Conservation (phyloP, 495 filamentous ascomycete species). For the Penicillium cinerascens region DNA sequence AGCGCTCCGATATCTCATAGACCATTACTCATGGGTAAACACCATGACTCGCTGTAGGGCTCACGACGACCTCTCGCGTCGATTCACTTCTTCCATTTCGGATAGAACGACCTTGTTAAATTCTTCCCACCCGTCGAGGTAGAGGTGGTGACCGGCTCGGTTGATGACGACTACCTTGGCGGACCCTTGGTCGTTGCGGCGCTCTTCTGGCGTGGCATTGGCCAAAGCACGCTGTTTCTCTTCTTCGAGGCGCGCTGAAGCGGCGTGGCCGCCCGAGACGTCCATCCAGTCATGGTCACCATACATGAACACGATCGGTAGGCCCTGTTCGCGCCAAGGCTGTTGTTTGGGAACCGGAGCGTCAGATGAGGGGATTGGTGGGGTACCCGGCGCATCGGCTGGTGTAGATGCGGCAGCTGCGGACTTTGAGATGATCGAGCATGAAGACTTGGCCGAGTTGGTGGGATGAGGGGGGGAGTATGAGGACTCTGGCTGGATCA, state of each 20-base stretch:
- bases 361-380: slow-evolving; percentile 2
- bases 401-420: slow-evolving; percentile 7
- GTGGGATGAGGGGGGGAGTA: slow-evolving; percentile 8
- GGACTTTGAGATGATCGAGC: slow-evolving; percentile 15
- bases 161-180: slow-evolving; percentile 82
- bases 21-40: slow-evolving; percentile 9
- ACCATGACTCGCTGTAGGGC: slow-evolving; percentile 1
- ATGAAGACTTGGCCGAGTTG: slow-evolving; percentile 5
- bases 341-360: slow-evolving; percentile 2
- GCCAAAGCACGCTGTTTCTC: slow-evolving; percentile 55
- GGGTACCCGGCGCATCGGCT: not conserved
- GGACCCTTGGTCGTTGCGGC: slow-evolving; percentile 65
- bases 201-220: slow-evolving; percentile 64
- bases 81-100: slow-evolving; percentile 75
- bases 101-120: slow-evolving; percentile 74
- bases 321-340: slow-evolving; percentile 61
- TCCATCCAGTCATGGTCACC: slow-evolving; percentile 99
- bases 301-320: slow-evolving; percentile 90
- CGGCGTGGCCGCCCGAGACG: slow-evolving; percentile 75
- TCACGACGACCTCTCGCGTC: slow-evolving; percentile 31
- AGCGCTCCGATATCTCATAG: slow-evolving; percentile 12
- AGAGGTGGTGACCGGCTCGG: slow-evolving; percentile 87
- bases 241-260: slow-evolving; percentile 74
- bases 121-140: slow-evolving; percentile 84
- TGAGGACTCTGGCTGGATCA: slow-evolving; percentile 31